Evolutionary conservation across 441 rosid genomes (phyloP).

Genomic region (Gossypium trilobum): DNA sequence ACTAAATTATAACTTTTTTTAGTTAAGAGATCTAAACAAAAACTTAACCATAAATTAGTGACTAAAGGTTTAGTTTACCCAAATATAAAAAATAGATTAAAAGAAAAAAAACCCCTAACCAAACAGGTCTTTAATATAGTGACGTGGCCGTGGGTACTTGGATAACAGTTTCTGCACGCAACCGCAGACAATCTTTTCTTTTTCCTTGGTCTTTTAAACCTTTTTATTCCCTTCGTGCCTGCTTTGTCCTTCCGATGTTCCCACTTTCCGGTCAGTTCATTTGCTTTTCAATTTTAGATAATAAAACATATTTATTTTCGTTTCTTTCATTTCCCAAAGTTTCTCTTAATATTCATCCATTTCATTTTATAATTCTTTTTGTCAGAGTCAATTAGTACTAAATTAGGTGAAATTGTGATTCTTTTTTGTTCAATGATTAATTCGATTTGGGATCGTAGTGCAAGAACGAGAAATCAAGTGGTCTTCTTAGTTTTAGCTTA

Average conservation of each 20-base stretch:
- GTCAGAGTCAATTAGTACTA: background rate
- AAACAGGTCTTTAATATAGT: background rate
- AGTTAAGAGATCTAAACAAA: no score
- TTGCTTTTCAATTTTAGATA: background rate
- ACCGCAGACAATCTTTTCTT: background rate
- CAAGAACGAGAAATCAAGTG: background rate
- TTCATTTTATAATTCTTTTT: background rate
- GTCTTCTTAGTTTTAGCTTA: background rate
- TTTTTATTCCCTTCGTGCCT: background rate
- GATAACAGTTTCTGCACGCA: background rate
- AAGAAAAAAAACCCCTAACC: no score
- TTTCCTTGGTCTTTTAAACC: background rate
- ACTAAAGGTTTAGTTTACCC: no score
- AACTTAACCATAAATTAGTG: no score
- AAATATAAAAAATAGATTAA: no score
- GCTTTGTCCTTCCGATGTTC: background rate
- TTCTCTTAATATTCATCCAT: background rate
- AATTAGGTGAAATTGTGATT: background rate
- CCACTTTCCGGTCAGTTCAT: slow-evolving; percentile 10
- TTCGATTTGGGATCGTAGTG: slow-evolving; percentile 1
- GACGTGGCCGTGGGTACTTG: background rate
- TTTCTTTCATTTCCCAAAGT: background rate
- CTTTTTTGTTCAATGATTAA: background rate
- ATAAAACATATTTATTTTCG: background rate
- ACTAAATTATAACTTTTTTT: no score